Percentiles rank a stretch among this genome's conserved stretches.
These are phyloP conservation scores for Wickerhamiella azyma DNA, from an alignment of 805 yeast genomes.

Conservation along the genomic window DNA sequence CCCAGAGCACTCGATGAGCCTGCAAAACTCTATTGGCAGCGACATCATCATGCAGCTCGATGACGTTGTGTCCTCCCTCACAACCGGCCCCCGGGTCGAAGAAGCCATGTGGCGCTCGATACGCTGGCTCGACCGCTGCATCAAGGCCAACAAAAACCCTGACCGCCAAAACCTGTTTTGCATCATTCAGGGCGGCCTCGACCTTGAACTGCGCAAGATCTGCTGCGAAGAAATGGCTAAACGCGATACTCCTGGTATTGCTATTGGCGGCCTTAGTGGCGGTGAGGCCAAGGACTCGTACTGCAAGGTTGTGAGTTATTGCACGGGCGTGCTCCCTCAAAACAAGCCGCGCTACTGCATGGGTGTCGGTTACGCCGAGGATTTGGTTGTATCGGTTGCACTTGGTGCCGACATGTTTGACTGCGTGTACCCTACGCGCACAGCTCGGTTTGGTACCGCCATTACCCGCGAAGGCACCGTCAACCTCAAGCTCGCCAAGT, in stretches of 20 bases:
- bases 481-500: constrained; percentile 26
- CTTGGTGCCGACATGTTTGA: constrained; percentile 35
- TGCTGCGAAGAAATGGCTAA: constrained; percentile 33
- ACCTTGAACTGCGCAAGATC: constrained; percentile 25
- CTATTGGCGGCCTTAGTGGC: constrained; percentile 35
- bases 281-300: constrained; percentile 32
- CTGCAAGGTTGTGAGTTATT: constrained; percentile 29
- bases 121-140: constrained; percentile 34
- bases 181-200: constrained; percentile 35
- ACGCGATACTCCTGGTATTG: constrained; percentile 35
- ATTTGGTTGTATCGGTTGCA: constrained; percentile 33
- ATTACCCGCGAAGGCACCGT: constrained; percentile 28
- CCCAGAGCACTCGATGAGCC: constrained; percentile 34
- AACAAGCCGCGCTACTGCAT: constrained; percentile 33
- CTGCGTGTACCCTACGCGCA: constrained; percentile 34
- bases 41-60: constrained; percentile 37
- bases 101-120: constrained; percentile 34
- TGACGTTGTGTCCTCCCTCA: constrained; percentile 33
- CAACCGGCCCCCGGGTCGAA: constrained; percentile 33
- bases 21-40: constrained; percentile 33
- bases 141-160: constrained; percentile 31
- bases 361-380: constrained; percentile 38
- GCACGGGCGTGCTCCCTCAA: constrained; percentile 31
- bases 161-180: constrained; percentile 32
- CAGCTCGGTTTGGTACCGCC: constrained; percentile 34